phyloP scores from a whole-genome alignment of 2,329 filamentous ascomycete genomes.

The Seiridium unicorne region DNA sequence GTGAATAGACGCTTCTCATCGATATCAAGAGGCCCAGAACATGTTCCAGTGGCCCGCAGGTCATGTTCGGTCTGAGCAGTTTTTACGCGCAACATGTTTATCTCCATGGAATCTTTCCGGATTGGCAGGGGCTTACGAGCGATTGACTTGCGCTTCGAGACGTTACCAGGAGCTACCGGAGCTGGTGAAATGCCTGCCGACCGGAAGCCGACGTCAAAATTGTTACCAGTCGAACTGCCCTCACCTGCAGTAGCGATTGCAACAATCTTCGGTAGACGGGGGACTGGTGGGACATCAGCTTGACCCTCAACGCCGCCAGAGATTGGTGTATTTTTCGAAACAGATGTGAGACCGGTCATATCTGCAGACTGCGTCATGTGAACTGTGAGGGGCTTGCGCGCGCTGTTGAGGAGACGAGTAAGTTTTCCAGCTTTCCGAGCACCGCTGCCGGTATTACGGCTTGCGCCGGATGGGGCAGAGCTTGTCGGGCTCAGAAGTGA shows the following conservation, averaged over 20 bases:
- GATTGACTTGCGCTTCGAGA: constrained; percentile 15
- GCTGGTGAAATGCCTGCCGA: neutral
- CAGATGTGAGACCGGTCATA: constrained; percentile 8
- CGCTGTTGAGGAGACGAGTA: constrained; percentile 36
- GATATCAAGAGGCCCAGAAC: no score
- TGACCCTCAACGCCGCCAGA: neutral
- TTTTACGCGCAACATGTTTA: neutral
- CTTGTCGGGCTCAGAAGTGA: constrained; percentile 26
- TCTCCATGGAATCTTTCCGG: constrained; percentile 1
- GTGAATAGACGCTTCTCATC: no score
- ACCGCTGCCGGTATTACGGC: constrained; percentile 32
- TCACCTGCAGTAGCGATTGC: neutral
- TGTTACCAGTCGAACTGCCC: neutral
- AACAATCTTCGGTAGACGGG: constrained; percentile 12
- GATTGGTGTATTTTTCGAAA: neutral
- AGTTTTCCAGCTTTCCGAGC: constrained; percentile 36
- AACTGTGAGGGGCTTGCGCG: constrained; percentile 27
- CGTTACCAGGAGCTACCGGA: neutral
- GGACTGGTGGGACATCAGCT: constrained; percentile 31
- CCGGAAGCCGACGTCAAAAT: neutral
- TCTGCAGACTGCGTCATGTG: constrained; percentile 31
- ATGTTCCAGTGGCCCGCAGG: no score
- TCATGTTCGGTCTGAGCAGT: neutral
- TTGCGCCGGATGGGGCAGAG: constrained; percentile 27
- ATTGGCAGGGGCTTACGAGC: constrained; percentile 28